Conservation (phyloP, 2,329 filamentous ascomycete species). For the Colletotrichum plurivorum region DNA sequence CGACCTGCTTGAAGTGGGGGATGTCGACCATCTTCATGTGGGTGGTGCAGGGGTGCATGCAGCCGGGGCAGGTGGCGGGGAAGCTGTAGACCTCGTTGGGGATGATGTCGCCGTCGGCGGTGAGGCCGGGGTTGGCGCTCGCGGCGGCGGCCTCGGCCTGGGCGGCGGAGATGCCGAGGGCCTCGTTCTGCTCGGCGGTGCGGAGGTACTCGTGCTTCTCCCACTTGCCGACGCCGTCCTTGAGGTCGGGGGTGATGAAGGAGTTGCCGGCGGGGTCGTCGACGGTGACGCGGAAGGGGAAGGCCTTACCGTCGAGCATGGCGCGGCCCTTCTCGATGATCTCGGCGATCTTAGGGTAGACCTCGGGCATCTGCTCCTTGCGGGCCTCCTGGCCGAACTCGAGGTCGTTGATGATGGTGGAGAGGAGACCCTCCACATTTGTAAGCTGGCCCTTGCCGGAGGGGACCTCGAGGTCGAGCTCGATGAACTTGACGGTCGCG, state of each 20-base stretch:
- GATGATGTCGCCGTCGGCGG: conserved; percentile 82
- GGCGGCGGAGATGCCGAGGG: conserved; percentile 81
- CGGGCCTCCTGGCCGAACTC: conserved; percentile 86
- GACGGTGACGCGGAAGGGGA: conserved; percentile 89
- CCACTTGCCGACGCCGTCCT: conserved; percentile 88
- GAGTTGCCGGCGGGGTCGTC: conserved; percentile 97
- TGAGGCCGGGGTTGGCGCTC: conserved; percentile 61
- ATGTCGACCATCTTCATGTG: conserved; percentile 99
- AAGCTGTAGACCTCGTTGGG: conserved; percentile 95
- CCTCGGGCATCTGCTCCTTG: conserved; percentile 82
- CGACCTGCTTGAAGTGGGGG: conserved; percentile 96
- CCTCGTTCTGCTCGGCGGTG: conserved; percentile 87
- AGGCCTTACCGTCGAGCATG: conserved; percentile 83
- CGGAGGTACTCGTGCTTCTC: conserved; percentile 87
- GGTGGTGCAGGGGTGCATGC: conserved; percentile 86
- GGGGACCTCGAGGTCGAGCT: conserved; percentile 94
- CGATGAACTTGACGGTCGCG: conserved; percentile 87
- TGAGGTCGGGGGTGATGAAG: conserved; percentile 91
- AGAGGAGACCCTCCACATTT: conserved; percentile 91
- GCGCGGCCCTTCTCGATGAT: conserved; percentile 81
- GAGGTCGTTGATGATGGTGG: conserved; percentile 84
- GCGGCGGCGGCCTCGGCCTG: conserved; percentile 67
- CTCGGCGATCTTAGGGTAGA: conserved; percentile 82
- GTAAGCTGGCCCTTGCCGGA: conserved; percentile 91
- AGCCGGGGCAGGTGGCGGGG: conserved; percentile 92